These are phyloP conservation scores for Corchorus olitorius DNA, from an alignment of 345 rosid species.

Conservation along the genomic window DNA sequence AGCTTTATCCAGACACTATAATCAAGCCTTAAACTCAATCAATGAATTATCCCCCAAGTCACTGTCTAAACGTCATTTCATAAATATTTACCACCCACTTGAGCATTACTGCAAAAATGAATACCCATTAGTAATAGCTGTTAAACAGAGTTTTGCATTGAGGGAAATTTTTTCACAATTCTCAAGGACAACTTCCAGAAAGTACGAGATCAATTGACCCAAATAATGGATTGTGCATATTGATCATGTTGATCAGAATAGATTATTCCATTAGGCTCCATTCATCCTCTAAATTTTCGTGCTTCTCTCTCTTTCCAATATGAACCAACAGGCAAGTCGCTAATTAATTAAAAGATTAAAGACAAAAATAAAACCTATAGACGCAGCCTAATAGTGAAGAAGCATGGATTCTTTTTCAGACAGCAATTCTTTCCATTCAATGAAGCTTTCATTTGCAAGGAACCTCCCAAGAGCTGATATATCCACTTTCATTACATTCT, in stretches of 20 bases:
- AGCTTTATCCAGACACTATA: too few species aligned
- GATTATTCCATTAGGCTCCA: constrained; percentile 48
- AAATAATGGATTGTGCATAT: constrained; percentile 72
- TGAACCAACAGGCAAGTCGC: too few species aligned
- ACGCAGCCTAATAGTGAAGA: constrained; percentile 16
- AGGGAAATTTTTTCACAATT: neutral
- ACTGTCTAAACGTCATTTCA: too few species aligned
- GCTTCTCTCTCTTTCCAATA: too few species aligned
- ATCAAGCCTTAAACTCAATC: too few species aligned
- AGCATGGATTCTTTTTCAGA: constrained; percentile 56
- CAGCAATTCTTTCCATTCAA: constrained; percentile 77
- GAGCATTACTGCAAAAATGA: too few species aligned
- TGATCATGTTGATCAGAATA: constrained; percentile 47
- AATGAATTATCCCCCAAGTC: too few species aligned
- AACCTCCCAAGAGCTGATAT: too few species aligned
- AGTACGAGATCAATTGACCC: constrained; percentile 66
- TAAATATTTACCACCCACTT: too few species aligned
- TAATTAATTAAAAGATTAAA: constrained; percentile 14
- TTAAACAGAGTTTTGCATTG: neutral
- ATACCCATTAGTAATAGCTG: too few species aligned
- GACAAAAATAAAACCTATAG: neutral
- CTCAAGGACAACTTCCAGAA: constrained; percentile 48
- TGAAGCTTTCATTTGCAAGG: constrained; percentile 46
- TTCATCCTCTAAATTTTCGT: too few species aligned
- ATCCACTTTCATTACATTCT: too few species aligned